These are phyloP conservation scores for Calophaca sinica DNA, from an alignment of 306 rosid species.

Conservation along the genomic window DNA sequence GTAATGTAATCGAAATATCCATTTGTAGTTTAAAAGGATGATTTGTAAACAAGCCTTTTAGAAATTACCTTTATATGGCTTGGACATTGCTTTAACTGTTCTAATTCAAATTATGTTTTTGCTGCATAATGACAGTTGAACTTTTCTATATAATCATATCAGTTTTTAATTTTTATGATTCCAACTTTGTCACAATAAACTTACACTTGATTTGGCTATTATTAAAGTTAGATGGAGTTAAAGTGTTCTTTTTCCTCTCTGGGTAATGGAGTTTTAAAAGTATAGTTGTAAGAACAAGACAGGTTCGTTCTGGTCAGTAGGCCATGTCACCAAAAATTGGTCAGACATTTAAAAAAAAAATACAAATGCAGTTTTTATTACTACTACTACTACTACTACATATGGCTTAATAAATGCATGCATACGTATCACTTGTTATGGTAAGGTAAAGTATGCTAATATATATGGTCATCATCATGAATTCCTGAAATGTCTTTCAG, in stretches of 20 bases:
- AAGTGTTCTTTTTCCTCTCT: conserved; percentile 7
- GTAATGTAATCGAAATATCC: conserved; percentile 35
- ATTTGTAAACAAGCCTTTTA: conserved; percentile 7
- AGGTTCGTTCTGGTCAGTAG: conserved; percentile 4
- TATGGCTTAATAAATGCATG: not conserved
- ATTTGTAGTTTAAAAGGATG: conserved; percentile 15
- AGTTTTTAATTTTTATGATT: not conserved
- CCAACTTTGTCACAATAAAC: conserved; percentile 15
- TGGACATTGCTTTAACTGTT: conserved; percentile 26
- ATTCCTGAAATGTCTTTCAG: conserved; percentile 55
- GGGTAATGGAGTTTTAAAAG: conserved; percentile 26
- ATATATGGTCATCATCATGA: conserved; percentile 34
- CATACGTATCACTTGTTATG: conserved; percentile 30
- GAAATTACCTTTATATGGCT: conserved; percentile 3
- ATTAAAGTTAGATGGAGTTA: conserved; percentile 3
- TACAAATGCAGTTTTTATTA: not conserved
- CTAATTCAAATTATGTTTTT: conserved; percentile 30
- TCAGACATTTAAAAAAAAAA: not conserved
- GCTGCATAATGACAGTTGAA: conserved; percentile 29
- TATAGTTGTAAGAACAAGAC: conserved; percentile 34
- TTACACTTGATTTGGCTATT: conserved; percentile 13
- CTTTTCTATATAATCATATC: conserved; percentile 22
- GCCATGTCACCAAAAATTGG: not conserved
- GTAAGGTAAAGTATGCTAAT: conserved; percentile 19
- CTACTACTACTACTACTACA: conserved; percentile 19